phyloP scores from a whole-genome alignment of 176 grass and related monocot species.

The Aegilops speltoides region DNA sequence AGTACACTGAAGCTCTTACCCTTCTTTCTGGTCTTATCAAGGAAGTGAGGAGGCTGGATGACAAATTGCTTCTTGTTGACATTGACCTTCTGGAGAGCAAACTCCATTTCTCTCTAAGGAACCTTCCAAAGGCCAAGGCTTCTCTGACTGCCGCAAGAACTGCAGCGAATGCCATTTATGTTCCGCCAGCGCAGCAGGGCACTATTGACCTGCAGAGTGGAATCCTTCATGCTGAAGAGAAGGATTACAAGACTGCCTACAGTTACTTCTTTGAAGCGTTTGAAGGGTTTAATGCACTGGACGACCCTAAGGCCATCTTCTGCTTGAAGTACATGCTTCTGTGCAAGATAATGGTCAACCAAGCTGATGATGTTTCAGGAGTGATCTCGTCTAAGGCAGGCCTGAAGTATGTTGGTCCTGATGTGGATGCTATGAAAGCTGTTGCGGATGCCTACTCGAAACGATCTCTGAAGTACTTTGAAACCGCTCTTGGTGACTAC shows the following conservation, averaged over 20 bases:
- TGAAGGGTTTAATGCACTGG: conserved; percentile 15
- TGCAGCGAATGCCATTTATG: conserved; percentile 86
- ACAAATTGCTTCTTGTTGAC: conserved; percentile 82
- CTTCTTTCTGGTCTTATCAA: conserved; percentile 76
- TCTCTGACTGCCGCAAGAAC: conserved; percentile 78
- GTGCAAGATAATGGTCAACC: conserved; percentile 24
- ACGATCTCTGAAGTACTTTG: conserved; percentile 77
- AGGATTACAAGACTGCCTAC: conserved; percentile 89
- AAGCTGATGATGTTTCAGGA: conserved; percentile 12
- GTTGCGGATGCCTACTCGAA: conserved; percentile 70
- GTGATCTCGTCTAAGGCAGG: conserved; percentile 9
- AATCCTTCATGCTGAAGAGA: conserved; percentile 87
- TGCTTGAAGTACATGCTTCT: conserved; percentile 28
- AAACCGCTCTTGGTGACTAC: conserved; percentile 69
- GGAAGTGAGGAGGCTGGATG: conserved; percentile 89
- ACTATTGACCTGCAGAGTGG: conserved; percentile 76
- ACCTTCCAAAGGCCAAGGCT: conserved; percentile 85
- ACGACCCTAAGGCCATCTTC: conserved; percentile 13
- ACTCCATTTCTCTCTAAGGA: conserved; percentile 83
- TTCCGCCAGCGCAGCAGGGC: conserved; percentile 75
- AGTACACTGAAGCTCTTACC: conserved; percentile 71
- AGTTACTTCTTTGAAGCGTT: conserved; percentile 95
- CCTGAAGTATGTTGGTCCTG: conserved; percentile 15
- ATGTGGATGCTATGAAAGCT: conserved; percentile 29
- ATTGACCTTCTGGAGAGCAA: conserved; percentile 92